These are phyloP conservation scores for Leucocoprinus birnbaumii DNA, from an alignment of 768 basidiomycete genomes.

Conservation along the genomic window DNA sequence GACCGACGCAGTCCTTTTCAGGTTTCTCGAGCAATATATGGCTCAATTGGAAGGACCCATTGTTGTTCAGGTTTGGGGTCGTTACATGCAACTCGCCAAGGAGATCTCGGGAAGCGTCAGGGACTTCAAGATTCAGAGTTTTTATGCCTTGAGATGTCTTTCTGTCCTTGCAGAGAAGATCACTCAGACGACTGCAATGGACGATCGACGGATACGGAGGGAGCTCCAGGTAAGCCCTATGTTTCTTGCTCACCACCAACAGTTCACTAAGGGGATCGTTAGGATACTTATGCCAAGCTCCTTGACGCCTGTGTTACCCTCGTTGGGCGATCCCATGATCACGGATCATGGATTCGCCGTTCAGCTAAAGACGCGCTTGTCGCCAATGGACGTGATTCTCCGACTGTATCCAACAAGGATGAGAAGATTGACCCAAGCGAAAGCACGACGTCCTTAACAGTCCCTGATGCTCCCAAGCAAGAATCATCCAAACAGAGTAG, in stretches of 20 bases:
- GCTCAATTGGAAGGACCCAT: conserved; percentile 83
- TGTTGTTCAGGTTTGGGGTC: conserved; percentile 89
- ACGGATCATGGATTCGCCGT: conserved; percentile 78
- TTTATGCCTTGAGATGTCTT: conserved; percentile 75
- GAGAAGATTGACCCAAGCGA: conserved; percentile 55
- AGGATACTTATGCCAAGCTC: conserved; percentile 86
- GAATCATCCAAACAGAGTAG: conserved; percentile 13
- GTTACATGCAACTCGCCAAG: conserved; percentile 73
- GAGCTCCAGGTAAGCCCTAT: conserved; percentile 71
- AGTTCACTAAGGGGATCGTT: not conserved
- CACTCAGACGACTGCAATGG: conserved; percentile 86
- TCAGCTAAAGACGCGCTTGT: conserved; percentile 56
- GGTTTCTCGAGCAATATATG: conserved; percentile 87
- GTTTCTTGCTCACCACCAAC: not conserved
- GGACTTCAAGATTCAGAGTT: conserved; percentile 70
- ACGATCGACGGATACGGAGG: conserved; percentile 83
- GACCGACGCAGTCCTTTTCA: conserved; percentile 69
- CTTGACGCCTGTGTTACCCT: conserved; percentile 77
- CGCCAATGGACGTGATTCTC: conserved; percentile 73
- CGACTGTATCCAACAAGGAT: conserved; percentile 42
- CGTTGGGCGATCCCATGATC: conserved; percentile 70
- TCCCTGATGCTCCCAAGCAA: conserved; percentile 25
- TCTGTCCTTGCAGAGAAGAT: conserved; percentile 80
- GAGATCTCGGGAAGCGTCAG: conserved; percentile 67
- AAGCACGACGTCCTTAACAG: conserved; percentile 36